Evolutionary conservation across 441 rosid species (phyloP), one percentile per base, ranked within the genome.

Genomic region (Melastoma candidum): DNA sequence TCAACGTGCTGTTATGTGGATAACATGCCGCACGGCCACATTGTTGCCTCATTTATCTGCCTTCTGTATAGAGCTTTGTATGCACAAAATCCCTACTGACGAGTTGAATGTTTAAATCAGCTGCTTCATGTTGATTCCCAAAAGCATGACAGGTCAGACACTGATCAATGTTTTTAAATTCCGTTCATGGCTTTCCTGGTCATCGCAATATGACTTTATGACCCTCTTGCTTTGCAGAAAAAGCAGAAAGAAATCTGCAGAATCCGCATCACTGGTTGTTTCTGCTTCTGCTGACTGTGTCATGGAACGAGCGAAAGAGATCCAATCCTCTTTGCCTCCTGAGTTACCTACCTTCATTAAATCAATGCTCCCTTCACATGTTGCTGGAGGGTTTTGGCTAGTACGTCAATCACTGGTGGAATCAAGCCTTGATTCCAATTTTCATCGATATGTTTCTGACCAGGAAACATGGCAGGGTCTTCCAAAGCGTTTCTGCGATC

Each of bases 301-400:
- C 22, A 61, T 57, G 72, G 46, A 52, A 58, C 63, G 53, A 70
- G 86, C 84, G 1, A 47, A 44, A 14, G 77, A 70, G 26, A 46
- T 76, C 62, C 75, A 78, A 55, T 65, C 60, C 12, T 77, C 55
- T 59, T 65, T 80, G 47, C 53, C 69, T 3, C 48, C 59, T 26
- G 24, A 60, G 50, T 66, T 74, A 29, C 90, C 90, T 4, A 68
- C 70, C 62, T 32, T 71, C 39, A 52, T 78, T n/a, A 78, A 79
- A 61, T 12, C 12, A 46, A 75, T 70, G 85, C 77, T 70, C 27
- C 76, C 56, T n/a, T 79, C 84, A 0, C 81, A 77, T 27, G 81
- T 77, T 10, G 47, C 83, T 0, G 65, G 73, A 47, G 79, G 84
- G 7, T 82, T 74, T 67, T 77, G 81, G 75, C 71, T 79, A 77